Evolutionary conservation across 1,284 basidiomycete species (phyloP), one percentile per base, ranked within the genome.

Genomic region (Puccinia horiana): DNA sequence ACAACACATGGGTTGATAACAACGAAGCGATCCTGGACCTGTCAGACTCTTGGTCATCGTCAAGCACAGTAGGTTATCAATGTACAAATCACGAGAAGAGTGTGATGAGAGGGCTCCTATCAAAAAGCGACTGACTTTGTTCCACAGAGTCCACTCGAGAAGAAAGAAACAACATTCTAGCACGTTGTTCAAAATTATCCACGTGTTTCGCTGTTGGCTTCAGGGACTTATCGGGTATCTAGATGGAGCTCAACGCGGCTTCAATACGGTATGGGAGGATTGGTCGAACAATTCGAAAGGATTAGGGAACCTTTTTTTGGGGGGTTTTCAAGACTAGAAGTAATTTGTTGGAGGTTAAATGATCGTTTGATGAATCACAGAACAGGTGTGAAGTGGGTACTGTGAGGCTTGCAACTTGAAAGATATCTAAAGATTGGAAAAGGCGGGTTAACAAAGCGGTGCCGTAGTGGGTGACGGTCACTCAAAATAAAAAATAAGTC

Each of bases 321-420:
- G n/a, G 6, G 29, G 65, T 47, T 69, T 69, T 6, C 65, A 69
- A 69, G 65, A 69, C 23, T 11, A 42, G 63, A 42, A 8, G 35
- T 47, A 69, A 2, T n/a, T n/a, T n/a, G n/a, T 54, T 47, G 16
- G 29, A 14, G 29, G 58, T 61, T 35, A 69, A 69, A 14, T 69
- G 65, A 69, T 69, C n/a, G n/a, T n/a, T 69, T n/a, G 14, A 47
- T 26, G 65, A 69, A 69, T 69, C n/a, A 69, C 65, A 69, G 65
- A 69, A 69, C 35, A 40, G 37, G 11, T 69, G 37, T 69, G 42
- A 44, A 11, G 35, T 35, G 58, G 35, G 58, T 35, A 61, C n/a
- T 42, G 35, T 44, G 40, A 2, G 20, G n/a, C n/a, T 42, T 67
- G 37, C 37, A 42, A n/a, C 6, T 8, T 42, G 18, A 23, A 67